These are phyloP conservation scores for Capronia epimyces DNA, from an alignment of 2,329 filamentous ascomycete species.

Conservation along the genomic window DNA sequence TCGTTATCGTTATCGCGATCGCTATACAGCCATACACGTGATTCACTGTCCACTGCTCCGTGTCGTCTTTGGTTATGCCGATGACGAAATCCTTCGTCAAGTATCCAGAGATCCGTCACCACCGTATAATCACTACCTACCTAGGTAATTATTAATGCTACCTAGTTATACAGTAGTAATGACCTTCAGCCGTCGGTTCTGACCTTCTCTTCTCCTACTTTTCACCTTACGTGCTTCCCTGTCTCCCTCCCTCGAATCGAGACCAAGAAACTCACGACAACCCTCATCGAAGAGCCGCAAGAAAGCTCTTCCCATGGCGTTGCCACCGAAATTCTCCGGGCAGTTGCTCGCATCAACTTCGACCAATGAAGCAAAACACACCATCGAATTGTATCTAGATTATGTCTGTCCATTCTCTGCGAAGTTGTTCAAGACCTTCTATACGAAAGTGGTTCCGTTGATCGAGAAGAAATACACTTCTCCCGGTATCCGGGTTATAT, in stretches of 20 bases:
- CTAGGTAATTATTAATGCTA: too few species aligned
- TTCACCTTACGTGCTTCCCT: too few species aligned
- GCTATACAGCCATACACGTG: neutral
- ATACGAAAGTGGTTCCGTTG: constrained; percentile 58
- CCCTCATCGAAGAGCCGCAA: too few species aligned
- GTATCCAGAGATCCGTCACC: neutral
- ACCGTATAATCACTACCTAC: too few species aligned
- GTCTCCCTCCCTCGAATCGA: too few species aligned
- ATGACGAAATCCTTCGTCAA: neutral
- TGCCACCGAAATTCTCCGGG: constrained; percentile 55
- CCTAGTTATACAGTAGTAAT: too few species aligned
- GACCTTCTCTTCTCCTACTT: too few species aligned
- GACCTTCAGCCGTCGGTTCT: too few species aligned
- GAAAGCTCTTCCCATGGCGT: constrained; percentile 44
- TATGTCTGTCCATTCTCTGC: constrained; percentile 79
- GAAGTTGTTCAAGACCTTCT: constrained; percentile 73
- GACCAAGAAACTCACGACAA: too few species aligned
- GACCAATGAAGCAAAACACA: constrained; percentile 45
- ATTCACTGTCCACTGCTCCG: neutral
- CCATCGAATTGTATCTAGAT: constrained; percentile 65
- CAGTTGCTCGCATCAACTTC: constrained; percentile 41
- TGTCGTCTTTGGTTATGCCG: neutral
- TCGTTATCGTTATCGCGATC: neutral
- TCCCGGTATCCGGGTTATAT: constrained; percentile 61
- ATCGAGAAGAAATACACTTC: constrained; percentile 57